Evolutionary conservation across 495 filamentous ascomycete species (phyloP).

Genomic region (Penicillium psychrofluorescens): DNA sequence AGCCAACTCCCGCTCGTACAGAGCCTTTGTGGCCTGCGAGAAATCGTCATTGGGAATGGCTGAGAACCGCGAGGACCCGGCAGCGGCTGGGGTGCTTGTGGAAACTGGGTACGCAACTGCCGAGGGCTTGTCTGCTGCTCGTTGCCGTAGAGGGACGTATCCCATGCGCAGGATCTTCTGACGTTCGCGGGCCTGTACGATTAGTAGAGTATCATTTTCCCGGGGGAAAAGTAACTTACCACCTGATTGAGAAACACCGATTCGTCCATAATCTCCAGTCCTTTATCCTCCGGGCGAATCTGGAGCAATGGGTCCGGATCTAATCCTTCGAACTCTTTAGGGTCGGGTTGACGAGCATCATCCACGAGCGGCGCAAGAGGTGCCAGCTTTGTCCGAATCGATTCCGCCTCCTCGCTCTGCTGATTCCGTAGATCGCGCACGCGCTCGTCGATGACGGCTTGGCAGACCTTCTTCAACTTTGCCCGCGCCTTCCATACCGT

Average conservation of each 20-base stretch:
- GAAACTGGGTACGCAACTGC: slow-evolving; percentile 20
- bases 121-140: slow-evolving; percentile 42
- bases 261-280: slow-evolving; percentile 55
- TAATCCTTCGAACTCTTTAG: slow-evolving; percentile 28
- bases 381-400: slow-evolving; percentile 49
- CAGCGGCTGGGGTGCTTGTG: slow-evolving; percentile 23
- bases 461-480: slow-evolving; percentile 72
- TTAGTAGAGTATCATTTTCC: background rate
- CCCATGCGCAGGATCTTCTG: slow-evolving; percentile 60
- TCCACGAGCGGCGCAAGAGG: slow-evolving; percentile 27
- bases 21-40: slow-evolving; percentile 80
- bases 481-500: slow-evolving; percentile 88
- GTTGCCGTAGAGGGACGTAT: slow-evolving; percentile 57
- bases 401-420: slow-evolving; percentile 63
- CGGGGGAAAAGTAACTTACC: slow-evolving; percentile 23
- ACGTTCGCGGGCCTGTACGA: slow-evolving; percentile 48
- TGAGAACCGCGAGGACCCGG: slow-evolving; percentile 64
- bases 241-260: slow-evolving; percentile 52
- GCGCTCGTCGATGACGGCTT: slow-evolving; percentile 67
- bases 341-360: slow-evolving; percentile 4
- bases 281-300: slow-evolving; percentile 60
- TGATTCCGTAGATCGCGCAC: slow-evolving; percentile 59
- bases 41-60: slow-evolving; percentile 74
- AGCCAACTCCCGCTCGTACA: slow-evolving; percentile 91
- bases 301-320: slow-evolving; percentile 71